These are phyloP conservation scores for Alternaria dauci DNA, from an alignment of 2,329 filamentous ascomycete genomes.

Conservation along the genomic window DNA sequence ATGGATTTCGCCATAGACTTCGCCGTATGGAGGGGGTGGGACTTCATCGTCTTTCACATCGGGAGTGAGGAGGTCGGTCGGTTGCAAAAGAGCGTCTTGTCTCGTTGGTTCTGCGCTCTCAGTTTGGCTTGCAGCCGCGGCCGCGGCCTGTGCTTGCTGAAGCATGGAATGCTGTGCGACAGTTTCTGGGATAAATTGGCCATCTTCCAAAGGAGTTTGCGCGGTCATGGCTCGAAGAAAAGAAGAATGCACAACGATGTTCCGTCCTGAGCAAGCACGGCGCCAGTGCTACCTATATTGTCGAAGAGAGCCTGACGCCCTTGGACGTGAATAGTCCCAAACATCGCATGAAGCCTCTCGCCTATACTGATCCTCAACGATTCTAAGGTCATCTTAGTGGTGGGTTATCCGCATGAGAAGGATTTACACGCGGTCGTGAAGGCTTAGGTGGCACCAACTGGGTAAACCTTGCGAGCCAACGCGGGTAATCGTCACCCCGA, in stretches of 20 bases:
- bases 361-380: not conserved
- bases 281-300: not conserved
- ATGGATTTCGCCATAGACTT: constrained; percentile 43
- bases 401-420: not conserved
- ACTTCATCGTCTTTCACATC: constrained; percentile 32
- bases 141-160: constrained; percentile 40
- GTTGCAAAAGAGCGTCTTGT: constrained; percentile 30
- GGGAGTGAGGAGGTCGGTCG: constrained; percentile 30
- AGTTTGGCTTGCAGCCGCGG: constrained; percentile 26
- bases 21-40: constrained; percentile 43
- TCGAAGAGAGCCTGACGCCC: not conserved
- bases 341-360: not conserved
- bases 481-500: not conserved
- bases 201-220: constrained; percentile 12
- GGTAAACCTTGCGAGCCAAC: constrained; percentile 5
- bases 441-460: not conserved
- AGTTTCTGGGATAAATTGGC: constrained; percentile 19
- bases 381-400: not conserved
- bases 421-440: not conserved
- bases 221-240: not conserved
- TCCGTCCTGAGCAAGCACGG: not conserved
- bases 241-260: not conserved
- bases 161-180: constrained; percentile 37
- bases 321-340: not conserved
- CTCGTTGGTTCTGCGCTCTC: constrained; percentile 9